Base-by-base conservation (phyloP, 441 rosid species). In the Erodium chrysanthum region DNA sequence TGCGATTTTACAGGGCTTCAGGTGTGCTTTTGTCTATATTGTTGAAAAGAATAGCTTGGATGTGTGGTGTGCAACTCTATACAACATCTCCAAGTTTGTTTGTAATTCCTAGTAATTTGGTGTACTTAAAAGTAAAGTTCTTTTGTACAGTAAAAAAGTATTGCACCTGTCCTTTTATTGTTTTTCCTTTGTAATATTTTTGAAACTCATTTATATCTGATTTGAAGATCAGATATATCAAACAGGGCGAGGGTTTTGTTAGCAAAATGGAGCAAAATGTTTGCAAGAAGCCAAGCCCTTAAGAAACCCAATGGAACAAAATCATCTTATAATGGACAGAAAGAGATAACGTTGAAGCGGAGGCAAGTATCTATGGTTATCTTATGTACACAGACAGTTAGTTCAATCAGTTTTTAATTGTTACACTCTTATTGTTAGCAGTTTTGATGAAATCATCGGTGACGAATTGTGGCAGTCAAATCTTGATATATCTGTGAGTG, bases 191-290 rank as follows among this genome's bases (percentile, higher is more conserved):
- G 68, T 74, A 73, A 73, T 78, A 58, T 76, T 80, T 80, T 82
- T 82, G 80, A 75, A 78, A 85, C 93, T 89, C 86, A 87, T 83
- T 79, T 80, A 86, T 87, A 58, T 62, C 93, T 95, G 92, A 88
- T 88, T 90, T 86, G 92, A 88, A 92, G 98, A 87, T 95, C 95
- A 95, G 99, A 90, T 84, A 88, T 95, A 86, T 90, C 99, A 82
- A 88, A 88, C 97, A 92, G 93, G 97, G 98, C 99, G 70, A 88
- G 87, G 79, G 71, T 83, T 73, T 83, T 95, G 83, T 73, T 95
- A 74, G 79, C 98, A 65, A 89, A 86, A 73, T 95, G 97, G 99
- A 90, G 95, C 83, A 95, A 86, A 79, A 73, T 88, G 73, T 88
- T 92, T 78, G 90, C 91, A 10, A 85, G 88, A 78, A 80, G 84